Evolutionary conservation across 306 rosid species (phyloP).

Genomic region (Hippophae rhamnoides): DNA sequence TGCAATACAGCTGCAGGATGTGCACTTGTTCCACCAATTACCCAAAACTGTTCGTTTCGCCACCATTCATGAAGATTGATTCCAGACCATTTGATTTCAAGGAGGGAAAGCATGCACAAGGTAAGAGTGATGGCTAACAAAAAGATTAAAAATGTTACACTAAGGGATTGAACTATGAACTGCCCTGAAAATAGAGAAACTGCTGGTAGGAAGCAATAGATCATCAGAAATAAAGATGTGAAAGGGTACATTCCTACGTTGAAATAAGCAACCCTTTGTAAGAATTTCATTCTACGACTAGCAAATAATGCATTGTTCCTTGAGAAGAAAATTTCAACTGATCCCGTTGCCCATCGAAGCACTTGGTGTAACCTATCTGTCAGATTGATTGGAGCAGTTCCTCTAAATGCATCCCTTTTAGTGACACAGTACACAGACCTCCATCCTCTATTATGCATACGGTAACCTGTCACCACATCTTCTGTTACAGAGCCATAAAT

Average conservation of each 20-base stretch:
- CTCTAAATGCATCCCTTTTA: slow-evolving; percentile 72
- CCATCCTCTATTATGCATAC: slow-evolving; percentile 95
- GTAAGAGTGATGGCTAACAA: slow-evolving; percentile 63
- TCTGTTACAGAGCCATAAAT: slow-evolving; percentile 88
- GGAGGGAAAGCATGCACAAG: slow-evolving; percentile 60
- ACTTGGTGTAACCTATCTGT: slow-evolving; percentile 84
- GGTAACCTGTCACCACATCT: slow-evolving; percentile 80
- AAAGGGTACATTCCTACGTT: slow-evolving; percentile 88
- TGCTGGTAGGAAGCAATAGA: slow-evolving; percentile 76
- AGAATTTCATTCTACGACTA: slow-evolving; percentile 59
- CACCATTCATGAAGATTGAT: slow-evolving; percentile 83
- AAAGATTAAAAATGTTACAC: slow-evolving; percentile 52
- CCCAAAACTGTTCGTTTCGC: slow-evolving; percentile 86
- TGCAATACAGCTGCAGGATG: slow-evolving; percentile 81
- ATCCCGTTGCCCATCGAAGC: slow-evolving; percentile 84
- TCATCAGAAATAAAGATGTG: slow-evolving; percentile 68
- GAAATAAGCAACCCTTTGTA: slow-evolving; percentile 80
- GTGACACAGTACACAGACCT: slow-evolving; percentile 77
- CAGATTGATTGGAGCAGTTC: slow-evolving; percentile 74
- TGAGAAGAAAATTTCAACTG: slow-evolving; percentile 80
- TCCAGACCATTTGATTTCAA: slow-evolving; percentile 78
- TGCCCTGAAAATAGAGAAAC: slow-evolving; percentile 70
- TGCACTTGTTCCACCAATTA: slow-evolving; percentile 83
- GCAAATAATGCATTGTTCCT: slow-evolving; percentile 71
- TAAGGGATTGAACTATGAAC: slow-evolving; percentile 63